Conservation (phyloP, 2,329 filamentous ascomycete genomes). For the Pseudocercospora eumusae region DNA sequence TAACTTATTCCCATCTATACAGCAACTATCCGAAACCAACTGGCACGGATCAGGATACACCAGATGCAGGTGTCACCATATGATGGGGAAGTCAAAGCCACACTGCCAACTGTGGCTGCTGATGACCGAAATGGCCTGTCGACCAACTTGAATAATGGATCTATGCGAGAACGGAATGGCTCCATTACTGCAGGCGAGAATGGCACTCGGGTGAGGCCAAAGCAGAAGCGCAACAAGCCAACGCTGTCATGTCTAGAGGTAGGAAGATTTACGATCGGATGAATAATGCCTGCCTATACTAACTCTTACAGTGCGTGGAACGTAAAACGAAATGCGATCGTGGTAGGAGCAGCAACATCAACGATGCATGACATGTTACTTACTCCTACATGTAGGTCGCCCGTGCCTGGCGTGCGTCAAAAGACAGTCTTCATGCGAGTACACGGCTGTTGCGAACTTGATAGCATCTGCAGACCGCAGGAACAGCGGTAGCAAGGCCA, state of each 20-base stretch:
- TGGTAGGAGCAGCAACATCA: constrained; percentile 9
- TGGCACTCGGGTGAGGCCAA: constrained; percentile 41
- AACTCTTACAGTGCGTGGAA: constrained; percentile 63
- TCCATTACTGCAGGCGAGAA: neutral
- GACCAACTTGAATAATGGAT: neutral
- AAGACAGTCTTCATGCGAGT: constrained; percentile 72
- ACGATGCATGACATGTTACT: neutral
- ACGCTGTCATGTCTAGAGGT: constrained; percentile 71
- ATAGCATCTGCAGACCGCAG: constrained; percentile 57
- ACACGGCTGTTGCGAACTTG: constrained; percentile 74
- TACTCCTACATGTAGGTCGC: constrained; percentile 47
- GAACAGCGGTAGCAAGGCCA: constrained; percentile 31
- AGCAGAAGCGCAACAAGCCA: constrained; percentile 82
- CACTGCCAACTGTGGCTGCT: neutral
- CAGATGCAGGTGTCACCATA: constrained; percentile 12
- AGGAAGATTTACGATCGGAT: no score
- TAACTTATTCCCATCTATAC: constrained; percentile 7
- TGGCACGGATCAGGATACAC: neutral
- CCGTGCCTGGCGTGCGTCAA: constrained; percentile 68
- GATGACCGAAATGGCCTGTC: constrained; percentile 1
- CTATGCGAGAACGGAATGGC: neutral
- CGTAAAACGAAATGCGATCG: constrained; percentile 84
- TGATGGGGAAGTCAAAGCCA: constrained; percentile 1
- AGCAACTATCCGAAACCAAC: neutral
- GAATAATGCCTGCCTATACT: no score